Percentiles rank a stretch among this genome's conserved stretches.
Conservation (phyloP, 2,329 filamentous ascomycete species). For the Biscogniauxia sp. region DNA sequence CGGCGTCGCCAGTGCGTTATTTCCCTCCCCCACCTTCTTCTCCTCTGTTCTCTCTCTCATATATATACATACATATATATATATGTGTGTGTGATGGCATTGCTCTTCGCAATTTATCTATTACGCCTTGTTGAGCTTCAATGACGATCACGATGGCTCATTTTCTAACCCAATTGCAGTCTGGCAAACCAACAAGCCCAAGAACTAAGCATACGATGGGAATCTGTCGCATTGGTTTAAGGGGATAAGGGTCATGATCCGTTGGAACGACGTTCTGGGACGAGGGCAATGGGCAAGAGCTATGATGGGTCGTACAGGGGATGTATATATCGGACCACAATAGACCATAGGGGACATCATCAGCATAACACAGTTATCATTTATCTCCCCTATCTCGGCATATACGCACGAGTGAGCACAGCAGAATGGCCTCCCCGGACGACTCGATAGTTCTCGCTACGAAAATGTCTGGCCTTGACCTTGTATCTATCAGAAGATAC, state of each 20-base stretch:
- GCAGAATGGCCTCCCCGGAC: not conserved
- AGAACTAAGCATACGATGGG: constrained; percentile 33
- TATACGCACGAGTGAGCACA: constrained; percentile 1
- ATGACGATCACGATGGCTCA: constrained; percentile 4
- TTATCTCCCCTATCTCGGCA: constrained; percentile 8
- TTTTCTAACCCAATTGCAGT: constrained; percentile 33
- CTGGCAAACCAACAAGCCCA: constrained; percentile 50
- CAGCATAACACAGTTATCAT: constrained; percentile 13
- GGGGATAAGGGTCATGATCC: not conserved
- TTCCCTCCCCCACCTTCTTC: constrained; percentile 6
- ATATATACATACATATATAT: no score
- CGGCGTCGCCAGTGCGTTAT: constrained; percentile 58
- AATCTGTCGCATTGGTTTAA: constrained; percentile 1
- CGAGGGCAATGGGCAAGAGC: not conserved
- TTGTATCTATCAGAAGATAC: no score
- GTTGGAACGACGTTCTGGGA: not conserved
- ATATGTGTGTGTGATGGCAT: no score
- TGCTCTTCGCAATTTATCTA: no score
- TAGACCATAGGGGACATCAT: constrained; percentile 22
- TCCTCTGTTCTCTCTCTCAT: no score
- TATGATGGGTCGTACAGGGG: not conserved
- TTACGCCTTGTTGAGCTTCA: no score
- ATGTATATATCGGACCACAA: constrained; percentile 29
- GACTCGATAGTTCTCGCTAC: no score
- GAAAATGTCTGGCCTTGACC: no score